These are phyloP conservation scores for Cytospora mali DNA, from an alignment of 2,329 filamentous ascomycete species.

Conservation along the genomic window DNA sequence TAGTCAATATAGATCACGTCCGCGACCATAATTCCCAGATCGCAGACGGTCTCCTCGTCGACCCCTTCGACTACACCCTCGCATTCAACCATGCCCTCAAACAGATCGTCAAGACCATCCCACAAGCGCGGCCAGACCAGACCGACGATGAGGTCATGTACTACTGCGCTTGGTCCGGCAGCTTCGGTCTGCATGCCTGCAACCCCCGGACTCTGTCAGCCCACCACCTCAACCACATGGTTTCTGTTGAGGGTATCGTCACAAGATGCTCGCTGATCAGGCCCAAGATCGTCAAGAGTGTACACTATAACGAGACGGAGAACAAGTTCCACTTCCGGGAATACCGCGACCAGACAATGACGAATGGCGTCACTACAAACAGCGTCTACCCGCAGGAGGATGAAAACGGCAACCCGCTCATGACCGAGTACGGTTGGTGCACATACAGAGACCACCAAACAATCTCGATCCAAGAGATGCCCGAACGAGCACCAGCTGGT, in stretches of 20 bases:
- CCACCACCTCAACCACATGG: constrained; percentile 90
- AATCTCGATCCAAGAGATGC: constrained; percentile 99
- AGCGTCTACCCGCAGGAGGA: constrained; percentile 95
- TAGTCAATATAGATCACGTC: constrained; percentile 86
- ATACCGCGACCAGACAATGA: constrained; percentile 98
- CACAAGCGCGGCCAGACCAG: constrained; percentile 74
- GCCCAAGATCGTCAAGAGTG: constrained; percentile 96
- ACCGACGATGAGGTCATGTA: constrained; percentile 79
- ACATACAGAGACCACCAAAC: constrained; percentile 97
- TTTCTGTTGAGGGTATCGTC: constrained; percentile 95
- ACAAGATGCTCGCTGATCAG: constrained; percentile 94
- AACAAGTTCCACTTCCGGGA: constrained; percentile 86
- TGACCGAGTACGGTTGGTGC: constrained; percentile 95
- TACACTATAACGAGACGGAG: constrained; percentile 90
- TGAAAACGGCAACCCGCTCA: constrained; percentile 85
- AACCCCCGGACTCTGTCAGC: constrained; percentile 93
- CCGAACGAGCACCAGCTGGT: constrained; percentile 90
- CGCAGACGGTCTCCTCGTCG: constrained; percentile 74
- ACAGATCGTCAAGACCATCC: constrained; percentile 79
- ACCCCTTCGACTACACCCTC: constrained; percentile 84
- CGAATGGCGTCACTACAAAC: constrained; percentile 81
- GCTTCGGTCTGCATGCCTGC: constrained; percentile 92
- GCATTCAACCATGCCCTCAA: constrained; percentile 92
- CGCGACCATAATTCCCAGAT: constrained; percentile 83
- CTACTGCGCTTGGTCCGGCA: constrained; percentile 96